Conservation (phyloP, 352 stramenopile genomes). For the Halophytophthora polymorphica region DNA sequence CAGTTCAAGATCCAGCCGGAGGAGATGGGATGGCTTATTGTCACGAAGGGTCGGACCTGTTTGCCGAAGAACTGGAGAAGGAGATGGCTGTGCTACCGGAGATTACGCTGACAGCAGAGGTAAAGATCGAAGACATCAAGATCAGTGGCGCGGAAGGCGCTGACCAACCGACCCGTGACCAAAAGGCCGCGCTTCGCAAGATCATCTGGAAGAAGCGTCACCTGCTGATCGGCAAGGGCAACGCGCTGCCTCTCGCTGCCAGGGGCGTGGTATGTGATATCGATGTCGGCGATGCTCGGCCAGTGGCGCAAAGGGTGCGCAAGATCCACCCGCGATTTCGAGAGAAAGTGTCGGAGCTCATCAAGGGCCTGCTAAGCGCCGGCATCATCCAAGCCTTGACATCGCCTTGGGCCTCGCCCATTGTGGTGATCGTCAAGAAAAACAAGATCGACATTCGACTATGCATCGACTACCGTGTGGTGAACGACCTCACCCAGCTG, state of each 20-base stretch:
- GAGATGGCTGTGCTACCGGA: conserved; percentile 9
- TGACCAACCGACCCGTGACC: neutral
- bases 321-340: conserved; percentile 9
- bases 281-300: conserved; percentile 4
- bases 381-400: conserved; percentile 10
- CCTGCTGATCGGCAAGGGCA: conserved; percentile 13
- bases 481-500: conserved; percentile 9
- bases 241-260: conserved; percentile 8
- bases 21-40: neutral
- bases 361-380: conserved; percentile 11
- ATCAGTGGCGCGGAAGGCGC: no score
- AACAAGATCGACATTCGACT: conserved; percentile 16
- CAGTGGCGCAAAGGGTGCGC: conserved; percentile 8
- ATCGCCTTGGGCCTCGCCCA: conserved; percentile 13
- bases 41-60: conserved; percentile 6
- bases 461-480: conserved; percentile 17
- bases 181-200: neutral
- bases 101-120: neutral
- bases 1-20: no score
- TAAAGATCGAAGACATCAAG: conserved; percentile 9
- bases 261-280: conserved; percentile 12
- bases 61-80: conserved; percentile 7
- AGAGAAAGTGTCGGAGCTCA: conserved; percentile 9
- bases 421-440: conserved; percentile 22
- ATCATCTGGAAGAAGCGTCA: conserved; percentile 3